Conservation (phyloP, 495 filamentous ascomycete genomes). For the Lophiostoma macrostomum region DNA sequence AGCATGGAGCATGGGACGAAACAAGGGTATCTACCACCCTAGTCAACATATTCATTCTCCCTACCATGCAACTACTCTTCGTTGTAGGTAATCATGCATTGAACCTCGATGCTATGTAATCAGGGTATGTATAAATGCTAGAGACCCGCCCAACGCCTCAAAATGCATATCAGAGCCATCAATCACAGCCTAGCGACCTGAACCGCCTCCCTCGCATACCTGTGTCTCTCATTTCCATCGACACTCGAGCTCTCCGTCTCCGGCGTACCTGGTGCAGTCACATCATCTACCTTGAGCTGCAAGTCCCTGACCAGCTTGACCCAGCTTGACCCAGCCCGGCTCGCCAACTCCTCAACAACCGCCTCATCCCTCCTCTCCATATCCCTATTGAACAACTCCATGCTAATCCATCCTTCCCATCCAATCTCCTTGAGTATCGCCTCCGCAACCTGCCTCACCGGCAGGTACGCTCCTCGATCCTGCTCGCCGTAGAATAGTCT, state of each 20-base stretch:
- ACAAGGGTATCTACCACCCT: too few species aligned
- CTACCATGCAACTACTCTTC: too few species aligned
- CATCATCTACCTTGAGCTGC: background rate
- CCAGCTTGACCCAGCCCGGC: constrained; percentile 62
- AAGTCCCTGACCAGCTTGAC: constrained; percentile 50
- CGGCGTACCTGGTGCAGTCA: too few species aligned
- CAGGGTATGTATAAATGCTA: constrained; percentile 13
- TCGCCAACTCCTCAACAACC: constrained; percentile 62
- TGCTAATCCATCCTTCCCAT: constrained; percentile 73
- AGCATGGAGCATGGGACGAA: too few species aligned
- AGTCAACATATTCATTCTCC: too few species aligned
- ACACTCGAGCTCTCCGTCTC: too few species aligned
- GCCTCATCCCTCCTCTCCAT: constrained; percentile 52
- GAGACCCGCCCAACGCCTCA: background rate
- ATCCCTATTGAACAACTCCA: constrained; percentile 72
- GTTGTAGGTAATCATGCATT: too few species aligned
- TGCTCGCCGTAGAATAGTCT: constrained; percentile 73
- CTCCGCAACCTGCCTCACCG: constrained; percentile 58
- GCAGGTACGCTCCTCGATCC: constrained; percentile 68
- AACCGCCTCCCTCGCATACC: background rate
- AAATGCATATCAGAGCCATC: background rate
- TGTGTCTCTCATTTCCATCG: background rate
- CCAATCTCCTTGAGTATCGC: constrained; percentile 62
- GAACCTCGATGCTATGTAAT: too few species aligned
- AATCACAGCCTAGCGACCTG: constrained; percentile 5